Evolutionary conservation across 1,284 basidiomycete species (phyloP).

Genomic region (Irpex sp.): DNA sequence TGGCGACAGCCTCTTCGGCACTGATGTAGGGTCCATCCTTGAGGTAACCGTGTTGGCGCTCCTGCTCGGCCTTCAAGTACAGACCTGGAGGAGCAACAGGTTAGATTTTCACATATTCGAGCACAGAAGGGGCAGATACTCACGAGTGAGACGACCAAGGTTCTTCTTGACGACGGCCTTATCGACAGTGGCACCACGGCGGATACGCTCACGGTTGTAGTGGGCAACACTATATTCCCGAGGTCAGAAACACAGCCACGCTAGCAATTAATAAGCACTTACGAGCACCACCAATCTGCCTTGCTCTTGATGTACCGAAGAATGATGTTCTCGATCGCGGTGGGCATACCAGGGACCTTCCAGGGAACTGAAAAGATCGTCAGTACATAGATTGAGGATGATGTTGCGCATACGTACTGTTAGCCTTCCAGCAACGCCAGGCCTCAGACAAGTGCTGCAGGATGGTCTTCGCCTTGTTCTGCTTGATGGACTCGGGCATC

Average conservation of each 20-base stretch:
- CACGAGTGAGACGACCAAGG: slow-evolving; percentile 81
- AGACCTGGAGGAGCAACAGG: slow-evolving; percentile 43
- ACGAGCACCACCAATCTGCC: slow-evolving; percentile 98
- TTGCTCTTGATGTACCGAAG: slow-evolving; percentile 99
- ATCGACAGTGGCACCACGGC: slow-evolving; percentile 96
- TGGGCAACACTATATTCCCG: slow-evolving; percentile 63
- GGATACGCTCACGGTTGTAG: slow-evolving; percentile 91
- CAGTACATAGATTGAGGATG: slow-evolving; percentile 1
- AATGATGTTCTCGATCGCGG: slow-evolving; percentile 98
- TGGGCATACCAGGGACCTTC: slow-evolving; percentile 97
- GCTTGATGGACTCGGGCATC: slow-evolving; percentile 99
- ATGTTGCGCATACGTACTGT: slow-evolving; percentile 50
- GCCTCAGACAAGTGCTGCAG: slow-evolving; percentile 96
- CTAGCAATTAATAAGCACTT: slow-evolving; percentile 31
- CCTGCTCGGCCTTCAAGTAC: slow-evolving; percentile 96
- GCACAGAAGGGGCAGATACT: slow-evolving; percentile 17
- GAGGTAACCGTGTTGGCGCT: slow-evolving; percentile 93
- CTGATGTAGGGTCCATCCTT: slow-evolving; percentile 98
- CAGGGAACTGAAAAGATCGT: slow-evolving; percentile 59
- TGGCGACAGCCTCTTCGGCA: slow-evolving; percentile 94
- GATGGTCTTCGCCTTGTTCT: slow-evolving; percentile 99
- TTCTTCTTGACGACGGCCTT: slow-evolving; percentile 99
- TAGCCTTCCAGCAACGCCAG: slow-evolving; percentile 99
- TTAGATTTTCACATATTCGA: not conserved
- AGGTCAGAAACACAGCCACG: not conserved